A percentile compares a stretch with the other conserved stretches of the same genome.
Evolutionary conservation across 208 protist genomes (phyloP).

Genomic region (Leishmania major): DNA sequence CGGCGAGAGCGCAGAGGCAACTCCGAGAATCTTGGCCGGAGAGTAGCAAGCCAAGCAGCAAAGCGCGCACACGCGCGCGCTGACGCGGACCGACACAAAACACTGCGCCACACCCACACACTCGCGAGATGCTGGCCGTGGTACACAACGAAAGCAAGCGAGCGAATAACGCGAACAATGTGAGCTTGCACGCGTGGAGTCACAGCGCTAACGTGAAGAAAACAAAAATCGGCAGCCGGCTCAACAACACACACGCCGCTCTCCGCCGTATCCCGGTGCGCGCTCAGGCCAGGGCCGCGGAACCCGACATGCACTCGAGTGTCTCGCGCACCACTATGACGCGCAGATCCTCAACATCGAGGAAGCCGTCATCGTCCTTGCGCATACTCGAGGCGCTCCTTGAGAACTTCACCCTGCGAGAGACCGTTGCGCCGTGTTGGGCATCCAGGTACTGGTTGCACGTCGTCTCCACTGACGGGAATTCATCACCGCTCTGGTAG

Average conservation of each 20-base stretch:
- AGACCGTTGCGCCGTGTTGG: conserved; percentile 18
- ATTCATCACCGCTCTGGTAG: conserved; percentile 39
- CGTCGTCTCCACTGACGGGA: conserved; percentile 47
- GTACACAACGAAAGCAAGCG: too few species aligned
- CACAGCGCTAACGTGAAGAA: background rate
- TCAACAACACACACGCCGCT: background rate
- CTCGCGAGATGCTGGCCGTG: too few species aligned
- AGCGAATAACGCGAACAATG: too few species aligned
- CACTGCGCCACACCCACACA: too few species aligned
- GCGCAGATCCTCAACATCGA: conserved; percentile 33
- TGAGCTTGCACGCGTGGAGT: too few species aligned
- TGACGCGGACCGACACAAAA: too few species aligned
- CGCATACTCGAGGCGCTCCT: conserved; percentile 20
- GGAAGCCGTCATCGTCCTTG: conserved; percentile 36
- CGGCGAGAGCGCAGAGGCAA: too few species aligned
- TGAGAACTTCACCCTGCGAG: conserved; percentile 37
- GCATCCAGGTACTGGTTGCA: conserved; percentile 38
- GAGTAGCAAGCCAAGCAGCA: too few species aligned
- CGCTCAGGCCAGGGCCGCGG: background rate
- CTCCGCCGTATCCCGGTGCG: background rate
- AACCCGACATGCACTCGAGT: conserved; percentile 34
- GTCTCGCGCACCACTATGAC: conserved; percentile 16
- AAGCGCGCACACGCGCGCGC: too few species aligned
- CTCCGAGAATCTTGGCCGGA: too few species aligned
- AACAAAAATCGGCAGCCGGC: background rate